Evolutionary conservation across 331 rosid genomes (phyloP), one percentile per base, ranked within the genome.

Genomic region (Saraca asoca): DNA sequence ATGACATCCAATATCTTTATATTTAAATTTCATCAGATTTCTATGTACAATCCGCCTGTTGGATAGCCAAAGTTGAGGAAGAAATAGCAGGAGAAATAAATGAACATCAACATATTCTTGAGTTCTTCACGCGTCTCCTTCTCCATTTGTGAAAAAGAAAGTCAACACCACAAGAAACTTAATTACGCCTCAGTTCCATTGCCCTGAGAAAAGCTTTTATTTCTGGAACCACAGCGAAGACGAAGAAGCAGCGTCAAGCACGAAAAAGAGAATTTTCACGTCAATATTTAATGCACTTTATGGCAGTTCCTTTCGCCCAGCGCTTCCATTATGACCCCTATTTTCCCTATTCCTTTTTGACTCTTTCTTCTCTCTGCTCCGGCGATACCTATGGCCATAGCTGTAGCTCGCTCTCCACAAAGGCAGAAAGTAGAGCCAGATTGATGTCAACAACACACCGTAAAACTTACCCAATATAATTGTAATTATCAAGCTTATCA

Each of bases 381-480:
- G 7, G 31, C 42, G 60, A 64, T 6, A 34, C 15, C 63, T 9
- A n/a, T 59, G 42, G 7, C 17, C 58, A 55, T 66, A 70, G 59
- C 70, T 24, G 3, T 1, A 3, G 31, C 31, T 24, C 3, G 31
- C 31, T 24, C 3, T 3, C 31, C 31, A 24, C 31, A 24, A 18
- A 48, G 71, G 68, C 10, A 67, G 50, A 46, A 80, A 45, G 68
- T 59, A 92, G 2, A 85, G 38, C 79, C 81, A 83, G 4, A 77
- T 62, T 43, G 77, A 79, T 1, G 88, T 74, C 77, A 78, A 78
- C 9, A 89, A 12, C 39, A 80, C 64, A 7, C 78, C 88, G 55
- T 52, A 61, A 19, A 34, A 8, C 87, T 72, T 89, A 10, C 95
- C 98, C 61, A 78, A 75, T 45, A 78, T 18, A 9, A 85, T 68